Base-by-base conservation (phyloP, 176 grass and related monocot genomes). In the Ensete glaucum region DNA sequence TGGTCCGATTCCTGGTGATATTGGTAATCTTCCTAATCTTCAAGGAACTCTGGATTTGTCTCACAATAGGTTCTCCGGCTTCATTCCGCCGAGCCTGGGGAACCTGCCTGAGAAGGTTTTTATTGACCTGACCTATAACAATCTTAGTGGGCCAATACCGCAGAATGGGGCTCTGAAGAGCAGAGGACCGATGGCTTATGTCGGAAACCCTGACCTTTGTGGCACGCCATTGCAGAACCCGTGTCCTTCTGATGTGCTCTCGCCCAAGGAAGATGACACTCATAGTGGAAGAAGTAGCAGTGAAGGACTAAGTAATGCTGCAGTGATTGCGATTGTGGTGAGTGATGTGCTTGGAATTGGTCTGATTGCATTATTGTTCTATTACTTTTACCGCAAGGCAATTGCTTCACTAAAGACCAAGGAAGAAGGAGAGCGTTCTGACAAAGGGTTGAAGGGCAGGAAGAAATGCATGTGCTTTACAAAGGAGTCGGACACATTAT, bases 121-220 rank as follows among this genome's bases (percentile, higher is more conserved):
- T 73, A 89, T 98, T 63, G 90, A 98, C 54, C 88, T 98, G 63
- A 85, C 86, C 0, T 89, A 98, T n/a, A 98, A 98, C 88, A 89
- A 93, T 76, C 55, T 98, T 12, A 91, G 85, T 11, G 94, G 94
- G 9, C 90, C 84, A 2, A 91, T 98, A 48, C 94, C 94, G 6
- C 94, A 84, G 82, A 89, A 80, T 27, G 94, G 94, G 55, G 84
- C 82, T 11, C 73, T 98, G 43, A 84, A 81, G 76, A 98, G 93
- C 83, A 76, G 88, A 51, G 94, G 94, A 0, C 88, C 94, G 12
- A 85, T 86, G 8, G 88, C 90, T 26, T 93, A 93, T 81, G 62
- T 91, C 2, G 94, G 94, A 62, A 98, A 98, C 80, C 88, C 84
- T 0, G 68, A 64, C 1, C 84, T 98, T 29, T 98, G 94, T 25